phyloP scores from a whole-genome alignment of 495 filamentous ascomycete species.

The Penicillium steckii region DNA sequence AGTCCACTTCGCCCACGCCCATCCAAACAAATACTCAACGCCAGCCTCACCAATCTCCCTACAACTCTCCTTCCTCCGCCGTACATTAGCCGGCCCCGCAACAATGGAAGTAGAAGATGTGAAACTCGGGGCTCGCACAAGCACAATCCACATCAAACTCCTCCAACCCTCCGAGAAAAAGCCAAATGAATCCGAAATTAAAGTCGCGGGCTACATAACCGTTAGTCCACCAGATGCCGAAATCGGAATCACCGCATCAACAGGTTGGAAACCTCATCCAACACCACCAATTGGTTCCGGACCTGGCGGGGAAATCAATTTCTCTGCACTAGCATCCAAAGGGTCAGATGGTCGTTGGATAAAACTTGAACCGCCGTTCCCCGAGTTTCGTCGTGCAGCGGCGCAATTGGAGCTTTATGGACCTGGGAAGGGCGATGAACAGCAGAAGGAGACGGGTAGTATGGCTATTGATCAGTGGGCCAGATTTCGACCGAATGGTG shows the following conservation, averaged over 20 bases:
- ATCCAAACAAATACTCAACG: slow-evolving; percentile 56
- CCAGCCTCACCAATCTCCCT: slow-evolving; percentile 57
- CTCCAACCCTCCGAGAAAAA: slow-evolving; percentile 39
- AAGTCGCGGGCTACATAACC: slow-evolving; percentile 69
- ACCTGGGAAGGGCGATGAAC: slow-evolving; percentile 36
- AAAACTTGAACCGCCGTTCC: slow-evolving; percentile 36
- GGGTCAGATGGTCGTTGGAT: slow-evolving; percentile 32
- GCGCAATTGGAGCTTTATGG: slow-evolving; percentile 54
- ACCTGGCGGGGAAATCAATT: slow-evolving; percentile 21
- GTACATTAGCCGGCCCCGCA: slow-evolving; percentile 63
- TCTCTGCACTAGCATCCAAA: slow-evolving; percentile 36
- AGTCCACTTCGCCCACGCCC: slow-evolving; percentile 64
- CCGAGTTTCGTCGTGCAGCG: slow-evolving; percentile 52
- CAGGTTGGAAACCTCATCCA: slow-evolving; percentile 50
- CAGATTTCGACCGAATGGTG: slow-evolving; percentile 38
- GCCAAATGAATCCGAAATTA: slow-evolving; percentile 39
- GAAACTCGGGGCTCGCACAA: slow-evolving; percentile 70
- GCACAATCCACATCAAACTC: slow-evolving; percentile 68
- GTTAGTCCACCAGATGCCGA: slow-evolving; percentile 60
- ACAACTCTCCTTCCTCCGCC: slow-evolving; percentile 73
- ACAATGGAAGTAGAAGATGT: slow-evolving; percentile 64
- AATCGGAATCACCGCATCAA: slow-evolving; percentile 54
- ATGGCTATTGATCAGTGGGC: slow-evolving; percentile 67
- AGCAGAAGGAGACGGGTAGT: slow-evolving; percentile 32
- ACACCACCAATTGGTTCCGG: slow-evolving; percentile 37